Conservation (phyloP, 768 basidiomycete genomes). For the Dioszegia crocea region DNA sequence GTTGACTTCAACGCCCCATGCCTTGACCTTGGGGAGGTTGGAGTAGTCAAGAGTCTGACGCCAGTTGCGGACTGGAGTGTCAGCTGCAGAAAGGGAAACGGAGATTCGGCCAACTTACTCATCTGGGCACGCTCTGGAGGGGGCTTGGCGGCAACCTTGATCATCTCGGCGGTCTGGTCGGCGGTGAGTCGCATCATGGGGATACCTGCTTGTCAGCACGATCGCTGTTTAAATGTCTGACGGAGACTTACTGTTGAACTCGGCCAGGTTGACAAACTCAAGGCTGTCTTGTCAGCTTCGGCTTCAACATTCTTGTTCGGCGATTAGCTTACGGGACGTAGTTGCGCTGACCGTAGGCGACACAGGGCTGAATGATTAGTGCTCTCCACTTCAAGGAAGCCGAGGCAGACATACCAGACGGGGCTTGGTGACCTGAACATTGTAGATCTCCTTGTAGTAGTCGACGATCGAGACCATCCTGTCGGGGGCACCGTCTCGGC, state of each 20-base stretch:
- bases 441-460: constrained; percentile 44
- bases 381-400: background rate
- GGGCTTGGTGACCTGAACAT: constrained; percentile 38
- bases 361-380: constrained; percentile 8
- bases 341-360: constrained; percentile 36
- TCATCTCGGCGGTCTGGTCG: constrained; percentile 44
- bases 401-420: constrained; percentile 28
- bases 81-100: background rate
- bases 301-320: background rate
- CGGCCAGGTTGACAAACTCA: constrained; percentile 37
- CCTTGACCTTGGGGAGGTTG: constrained; percentile 39
- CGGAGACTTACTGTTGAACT: constrained; percentile 31
- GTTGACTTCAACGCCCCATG: constrained; percentile 46
- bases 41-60: constrained; percentile 38
- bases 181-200: constrained; percentile 32
- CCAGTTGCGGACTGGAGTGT: constrained; percentile 36
- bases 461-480: constrained; percentile 29
- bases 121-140: constrained; percentile 37
- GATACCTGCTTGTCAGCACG: constrained; percentile 10
- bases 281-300: constrained; percentile 1
- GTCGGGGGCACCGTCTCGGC: constrained; percentile 37
- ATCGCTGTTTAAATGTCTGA: background rate
- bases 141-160: constrained; percentile 45
- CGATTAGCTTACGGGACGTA: constrained; percentile 38
- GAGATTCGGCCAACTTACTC: constrained; percentile 15